Evolutionary conservation across 805 yeast species (phyloP).

Genomic region (Hanseniaspora vineae): DNA sequence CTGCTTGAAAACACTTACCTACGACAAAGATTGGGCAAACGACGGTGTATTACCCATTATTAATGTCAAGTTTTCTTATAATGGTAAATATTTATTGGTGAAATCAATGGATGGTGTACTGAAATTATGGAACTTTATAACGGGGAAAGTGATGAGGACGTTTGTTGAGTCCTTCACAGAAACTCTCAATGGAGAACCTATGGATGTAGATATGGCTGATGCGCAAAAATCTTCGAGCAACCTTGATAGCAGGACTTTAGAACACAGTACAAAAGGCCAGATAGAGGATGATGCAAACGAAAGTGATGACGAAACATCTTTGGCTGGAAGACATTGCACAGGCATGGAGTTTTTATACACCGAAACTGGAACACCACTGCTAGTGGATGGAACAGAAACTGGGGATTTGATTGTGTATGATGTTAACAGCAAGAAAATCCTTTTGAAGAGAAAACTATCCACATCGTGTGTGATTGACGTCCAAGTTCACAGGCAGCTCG

Average conservation of each 20-base stretch:
- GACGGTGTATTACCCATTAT: conserved; percentile 51
- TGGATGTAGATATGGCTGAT: background rate
- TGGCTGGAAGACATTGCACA: background rate
- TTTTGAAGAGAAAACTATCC: background rate
- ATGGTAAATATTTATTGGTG: conserved; percentile 66
- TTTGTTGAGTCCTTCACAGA: conserved; percentile 16
- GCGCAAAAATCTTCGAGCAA: no score
- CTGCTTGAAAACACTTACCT: conserved; percentile 79
- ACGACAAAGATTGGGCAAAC: conserved; percentile 60
- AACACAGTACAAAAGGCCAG: background rate
- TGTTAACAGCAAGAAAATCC: background rate
- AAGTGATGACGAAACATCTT: background rate
- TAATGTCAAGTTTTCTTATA: conserved; percentile 60
- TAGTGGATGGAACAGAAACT: background rate
- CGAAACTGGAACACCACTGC: no score
- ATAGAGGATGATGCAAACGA: background rate
- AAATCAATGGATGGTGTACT: conserved; percentile 70
- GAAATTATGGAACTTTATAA: conserved; percentile 78
- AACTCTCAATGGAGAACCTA: background rate
- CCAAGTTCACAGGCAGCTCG: background rate
- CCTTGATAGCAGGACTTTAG: no score
- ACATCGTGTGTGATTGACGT: background rate
- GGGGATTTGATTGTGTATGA: background rate
- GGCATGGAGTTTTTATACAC: background rate
- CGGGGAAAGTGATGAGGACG: conserved; percentile 69